Conservation (phyloP, 495 filamentous ascomycete species). For the Glonium stellatum region DNA sequence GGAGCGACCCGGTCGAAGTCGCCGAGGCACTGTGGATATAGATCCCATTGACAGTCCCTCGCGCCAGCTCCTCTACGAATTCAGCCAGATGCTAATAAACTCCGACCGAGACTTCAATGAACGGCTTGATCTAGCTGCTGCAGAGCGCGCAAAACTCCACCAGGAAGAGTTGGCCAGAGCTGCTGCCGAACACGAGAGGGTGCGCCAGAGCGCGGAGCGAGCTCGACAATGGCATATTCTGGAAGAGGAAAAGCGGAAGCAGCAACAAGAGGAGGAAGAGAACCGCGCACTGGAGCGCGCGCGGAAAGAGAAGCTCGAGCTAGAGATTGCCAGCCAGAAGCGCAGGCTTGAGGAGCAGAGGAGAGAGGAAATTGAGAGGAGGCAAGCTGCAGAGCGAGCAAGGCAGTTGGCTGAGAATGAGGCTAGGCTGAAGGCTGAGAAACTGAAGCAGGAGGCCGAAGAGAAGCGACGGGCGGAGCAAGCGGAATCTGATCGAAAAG, state of each 20-base stretch:
- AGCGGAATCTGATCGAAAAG: constrained; percentile 25
- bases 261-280: constrained; percentile 21
- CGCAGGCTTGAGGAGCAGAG: background rate
- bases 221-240: constrained; percentile 11
- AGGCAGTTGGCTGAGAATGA: background rate
- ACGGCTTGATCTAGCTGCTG: constrained; percentile 11
- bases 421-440: constrained; percentile 11
- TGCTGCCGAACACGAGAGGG: constrained; percentile 53
- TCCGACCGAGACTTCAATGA: constrained; percentile 23
- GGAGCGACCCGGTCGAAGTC: background rate
- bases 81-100: constrained; percentile 26
- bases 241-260: constrained; percentile 3
- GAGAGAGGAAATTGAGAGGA: constrained; percentile 14
- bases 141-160: constrained; percentile 36
- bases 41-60: constrained; percentile 21
- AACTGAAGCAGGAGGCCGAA: constrained; percentile 7
- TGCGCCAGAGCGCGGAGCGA: constrained; percentile 52
- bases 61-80: constrained; percentile 25
- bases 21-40: background rate
- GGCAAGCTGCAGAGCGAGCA: background rate
- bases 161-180: constrained; percentile 56
- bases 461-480: constrained; percentile 1
- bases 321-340: constrained; percentile 6
- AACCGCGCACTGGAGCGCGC: constrained; percentile 13
- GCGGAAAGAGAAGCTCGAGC: constrained; percentile 13